Percentiles rank a stretch among this genome's conserved stretches.
Conservation (phyloP, 164 flowering plant genomes). For the Stephania japonica region DNA sequence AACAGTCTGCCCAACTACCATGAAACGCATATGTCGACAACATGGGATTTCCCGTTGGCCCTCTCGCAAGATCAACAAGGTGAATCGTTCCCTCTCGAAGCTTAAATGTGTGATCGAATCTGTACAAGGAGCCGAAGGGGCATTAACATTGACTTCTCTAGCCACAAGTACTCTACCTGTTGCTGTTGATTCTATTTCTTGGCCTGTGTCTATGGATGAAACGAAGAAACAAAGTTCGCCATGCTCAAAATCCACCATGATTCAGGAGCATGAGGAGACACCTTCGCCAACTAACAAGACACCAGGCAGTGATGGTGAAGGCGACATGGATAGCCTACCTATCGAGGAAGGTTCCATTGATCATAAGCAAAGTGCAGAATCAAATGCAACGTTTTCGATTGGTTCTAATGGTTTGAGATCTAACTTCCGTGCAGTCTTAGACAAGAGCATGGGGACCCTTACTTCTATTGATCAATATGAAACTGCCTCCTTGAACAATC, state of each 20-base stretch:
- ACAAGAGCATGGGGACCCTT: constrained; percentile 60
- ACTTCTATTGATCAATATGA: constrained; percentile 53
- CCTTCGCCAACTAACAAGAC: constrained; percentile 17
- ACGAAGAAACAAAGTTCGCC: constrained; percentile 34
- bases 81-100: constrained; percentile 81
- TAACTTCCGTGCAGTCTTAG: constrained; percentile 45
- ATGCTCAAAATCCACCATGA: constrained; percentile 26
- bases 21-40: constrained; percentile 97
- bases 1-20: constrained; percentile 95
- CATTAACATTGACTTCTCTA: constrained; percentile 52
- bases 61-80: constrained; percentile 94
- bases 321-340: constrained; percentile 20
- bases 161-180: constrained; percentile 54
- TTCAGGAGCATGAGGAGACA: constrained; percentile 25
- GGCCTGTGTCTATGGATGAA: constrained; percentile 47
- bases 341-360: constrained; percentile 21
- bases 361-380: no score
- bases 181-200: constrained; percentile 48
- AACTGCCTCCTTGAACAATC: constrained; percentile 27
- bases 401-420: constrained; percentile 35
- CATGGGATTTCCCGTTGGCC: constrained; percentile 98
- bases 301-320: constrained; percentile 28
- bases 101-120: constrained; percentile 87
- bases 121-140: constrained; percentile 76
- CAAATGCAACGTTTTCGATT: constrained; percentile 12